A percentile compares a stretch with the other conserved stretches of the same genome.
These are phyloP conservation scores for Colletotrichum brevisporum DNA, from an alignment of 2,329 filamentous ascomycete species.

Conservation along the genomic window DNA sequence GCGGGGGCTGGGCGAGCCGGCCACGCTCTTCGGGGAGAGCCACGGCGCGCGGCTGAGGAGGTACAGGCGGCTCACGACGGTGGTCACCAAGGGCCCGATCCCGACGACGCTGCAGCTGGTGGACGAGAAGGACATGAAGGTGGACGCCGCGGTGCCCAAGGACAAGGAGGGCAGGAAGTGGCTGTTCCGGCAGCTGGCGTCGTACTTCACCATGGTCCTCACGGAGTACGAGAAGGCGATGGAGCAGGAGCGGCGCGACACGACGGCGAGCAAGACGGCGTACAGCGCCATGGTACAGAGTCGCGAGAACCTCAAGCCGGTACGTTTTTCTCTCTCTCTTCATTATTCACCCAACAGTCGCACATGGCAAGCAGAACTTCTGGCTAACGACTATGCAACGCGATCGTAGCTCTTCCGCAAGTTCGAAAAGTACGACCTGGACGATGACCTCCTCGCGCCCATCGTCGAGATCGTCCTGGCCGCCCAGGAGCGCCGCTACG, in stretches of 20 bases:
- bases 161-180: slow-evolving; percentile 77
- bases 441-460: slow-evolving; percentile 83
- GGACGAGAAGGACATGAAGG: slow-evolving; percentile 90
- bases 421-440: slow-evolving; percentile 85
- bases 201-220: slow-evolving; percentile 97
- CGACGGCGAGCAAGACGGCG: slow-evolving; percentile 85
- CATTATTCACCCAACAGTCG: background rate
- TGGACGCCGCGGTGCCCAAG: slow-evolving; percentile 72
- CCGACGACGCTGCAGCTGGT: slow-evolving; percentile 86
- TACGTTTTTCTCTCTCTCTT: slow-evolving; percentile 51
- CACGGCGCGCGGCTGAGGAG: slow-evolving; percentile 78
- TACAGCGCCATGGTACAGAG: slow-evolving; percentile 89
- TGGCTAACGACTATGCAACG: too few relatives aligned
- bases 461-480: slow-evolving; percentile 93
- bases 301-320: slow-evolving; percentile 86
- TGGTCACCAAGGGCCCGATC: slow-evolving; percentile 82
- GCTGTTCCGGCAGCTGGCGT: slow-evolving; percentile 89
- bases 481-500: slow-evolving; percentile 91
- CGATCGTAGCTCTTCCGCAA: slow-evolving; percentile 81
- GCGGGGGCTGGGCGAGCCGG: slow-evolving; percentile 80
- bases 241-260: slow-evolving; percentile 73
- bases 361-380: slow-evolving; percentile 11
- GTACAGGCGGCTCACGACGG: slow-evolving; percentile 75
- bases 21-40: slow-evolving; percentile 83
- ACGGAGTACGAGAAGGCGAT: slow-evolving; percentile 88